Conservation (phyloP, 164 flowering plant genomes). For the Buxus sempervirens region DNA sequence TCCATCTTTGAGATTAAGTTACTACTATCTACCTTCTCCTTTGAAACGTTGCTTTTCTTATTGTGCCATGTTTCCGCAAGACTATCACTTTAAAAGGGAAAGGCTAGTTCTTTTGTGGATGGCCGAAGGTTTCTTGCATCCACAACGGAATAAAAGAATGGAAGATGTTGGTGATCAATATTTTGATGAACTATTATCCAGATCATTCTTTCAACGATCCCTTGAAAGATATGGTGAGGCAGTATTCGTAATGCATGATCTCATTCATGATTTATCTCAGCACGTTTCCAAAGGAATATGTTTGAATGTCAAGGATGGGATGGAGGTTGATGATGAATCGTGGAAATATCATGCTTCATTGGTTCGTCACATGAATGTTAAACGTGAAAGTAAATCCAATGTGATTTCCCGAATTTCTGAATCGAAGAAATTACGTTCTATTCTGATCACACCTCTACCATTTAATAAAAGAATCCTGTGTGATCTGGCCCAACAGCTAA, state of each 20-base stretch:
- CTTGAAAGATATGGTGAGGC: background rate
- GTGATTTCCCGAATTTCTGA: conserved; percentile 12
- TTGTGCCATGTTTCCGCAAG: conserved; percentile 25
- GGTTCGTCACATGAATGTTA: background rate
- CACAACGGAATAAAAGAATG: background rate
- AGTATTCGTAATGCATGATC: conserved; percentile 31
- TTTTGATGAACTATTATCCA: conserved; percentile 20
- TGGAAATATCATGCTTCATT: too few species aligned
- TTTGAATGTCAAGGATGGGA: background rate
- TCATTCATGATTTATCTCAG: conserved; percentile 31
- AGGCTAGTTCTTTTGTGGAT: conserved; percentile 21
- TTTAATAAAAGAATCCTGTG: background rate
- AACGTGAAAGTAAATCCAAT: background rate
- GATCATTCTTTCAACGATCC: conserved; percentile 38
- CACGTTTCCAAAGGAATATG: conserved; percentile 18
- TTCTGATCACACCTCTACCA: too few species aligned
- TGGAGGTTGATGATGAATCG: background rate
- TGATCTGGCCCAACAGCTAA: conserved; percentile 13
- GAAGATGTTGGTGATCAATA: conserved; percentile 28
- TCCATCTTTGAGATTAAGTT: conserved; percentile 19
- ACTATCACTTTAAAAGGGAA: conserved; percentile 9
- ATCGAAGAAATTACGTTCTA: conserved; percentile 22
- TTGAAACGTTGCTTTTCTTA: conserved; percentile 32
- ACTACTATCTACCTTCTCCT: conserved; percentile 21
- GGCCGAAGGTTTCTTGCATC: conserved; percentile 26